Conservation (phyloP, 345 rosid genomes). For the Aquilaria malaccensis region DNA sequence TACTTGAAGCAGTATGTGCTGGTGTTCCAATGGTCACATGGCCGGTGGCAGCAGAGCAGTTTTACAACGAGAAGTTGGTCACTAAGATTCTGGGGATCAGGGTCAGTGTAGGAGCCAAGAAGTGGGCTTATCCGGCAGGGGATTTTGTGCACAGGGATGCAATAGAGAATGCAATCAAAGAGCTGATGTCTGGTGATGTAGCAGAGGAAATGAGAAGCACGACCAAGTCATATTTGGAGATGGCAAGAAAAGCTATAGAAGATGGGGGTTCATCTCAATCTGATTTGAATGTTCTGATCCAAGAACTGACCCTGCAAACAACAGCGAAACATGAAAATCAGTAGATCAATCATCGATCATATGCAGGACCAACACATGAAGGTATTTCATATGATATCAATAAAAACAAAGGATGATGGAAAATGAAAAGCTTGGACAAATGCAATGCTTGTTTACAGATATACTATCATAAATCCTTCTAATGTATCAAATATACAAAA, state of each 20-base stretch:
- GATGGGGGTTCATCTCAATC: conserved; percentile 31
- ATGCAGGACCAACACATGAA: too few relatives aligned
- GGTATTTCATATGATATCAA: too few relatives aligned
- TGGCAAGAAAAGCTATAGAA: conserved; percentile 24
- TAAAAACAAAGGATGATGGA: too few relatives aligned
- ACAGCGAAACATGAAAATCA: too few relatives aligned
- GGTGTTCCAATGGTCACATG: conserved; percentile 56
- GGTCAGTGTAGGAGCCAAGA: conserved; percentile 26
- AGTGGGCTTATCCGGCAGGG: conserved; percentile 16
- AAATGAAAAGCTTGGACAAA: too few relatives aligned
- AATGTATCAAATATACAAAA: too few relatives aligned
- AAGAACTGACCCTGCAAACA: conserved; percentile 11
- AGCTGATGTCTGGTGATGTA: conserved; percentile 25
- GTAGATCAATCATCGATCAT: too few relatives aligned
- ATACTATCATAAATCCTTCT: too few relatives aligned
- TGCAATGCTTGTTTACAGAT: too few relatives aligned
- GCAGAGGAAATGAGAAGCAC: conserved; percentile 24
- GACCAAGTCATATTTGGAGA: conserved; percentile 13
- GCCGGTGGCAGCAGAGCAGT: conserved; percentile 39
- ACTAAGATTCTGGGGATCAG: conserved; percentile 33
- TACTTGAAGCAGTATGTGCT: conserved; percentile 34
- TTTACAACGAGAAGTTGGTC: conserved; percentile 45
- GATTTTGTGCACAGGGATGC: conserved; percentile 30
- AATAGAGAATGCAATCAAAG: conserved; percentile 31
- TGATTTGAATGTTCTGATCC: conserved; percentile 21